Evolutionary conservation across 1,139 yeast species (phyloP).

Genomic region (Taphrina pruni): DNA sequence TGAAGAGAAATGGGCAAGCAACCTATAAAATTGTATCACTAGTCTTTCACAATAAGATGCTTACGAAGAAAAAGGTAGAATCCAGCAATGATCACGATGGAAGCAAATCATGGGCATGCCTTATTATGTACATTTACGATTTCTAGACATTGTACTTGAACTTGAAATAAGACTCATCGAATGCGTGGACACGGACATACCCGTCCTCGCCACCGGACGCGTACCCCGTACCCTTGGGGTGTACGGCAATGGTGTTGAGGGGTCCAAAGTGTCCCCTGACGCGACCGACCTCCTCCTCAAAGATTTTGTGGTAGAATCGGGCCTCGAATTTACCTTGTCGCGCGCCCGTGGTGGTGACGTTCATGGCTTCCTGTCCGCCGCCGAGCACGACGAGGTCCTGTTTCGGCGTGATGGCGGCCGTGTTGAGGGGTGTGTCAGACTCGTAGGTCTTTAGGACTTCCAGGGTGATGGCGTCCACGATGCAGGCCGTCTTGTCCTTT

Average conservation of each 20-base stretch:
- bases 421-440: slow-evolving; percentile 93
- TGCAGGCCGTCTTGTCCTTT: slow-evolving; percentile 85
- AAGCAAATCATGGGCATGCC: too few relatives aligned
- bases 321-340: slow-evolving; percentile 97
- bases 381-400: slow-evolving; percentile 93
- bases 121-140: neutral
- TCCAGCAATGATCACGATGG: too few relatives aligned
- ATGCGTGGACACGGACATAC: slow-evolving; percentile 90
- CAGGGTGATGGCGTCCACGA: slow-evolving; percentile 78
- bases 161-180: slow-evolving; percentile 89
- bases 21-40: neutral
- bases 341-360: slow-evolving; percentile 93
- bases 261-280: slow-evolving; percentile 99
- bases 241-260: slow-evolving; percentile 87
- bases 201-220: slow-evolving; percentile 98
- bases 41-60: neutral
- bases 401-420: slow-evolving; percentile 90
- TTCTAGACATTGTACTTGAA: slow-evolving; percentile 57
- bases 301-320: slow-evolving; percentile 91
- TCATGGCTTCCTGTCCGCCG: slow-evolving; percentile 99
- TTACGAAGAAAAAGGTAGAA: too few relatives aligned
- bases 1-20: too few relatives aligned
- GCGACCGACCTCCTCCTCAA: slow-evolving; percentile 94
- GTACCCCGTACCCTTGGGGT: slow-evolving; percentile 91
- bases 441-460: slow-evolving; percentile 73